Base-by-base conservation (phyloP, 495 filamentous ascomycete species). In the Penicillium egyptiacum region DNA sequence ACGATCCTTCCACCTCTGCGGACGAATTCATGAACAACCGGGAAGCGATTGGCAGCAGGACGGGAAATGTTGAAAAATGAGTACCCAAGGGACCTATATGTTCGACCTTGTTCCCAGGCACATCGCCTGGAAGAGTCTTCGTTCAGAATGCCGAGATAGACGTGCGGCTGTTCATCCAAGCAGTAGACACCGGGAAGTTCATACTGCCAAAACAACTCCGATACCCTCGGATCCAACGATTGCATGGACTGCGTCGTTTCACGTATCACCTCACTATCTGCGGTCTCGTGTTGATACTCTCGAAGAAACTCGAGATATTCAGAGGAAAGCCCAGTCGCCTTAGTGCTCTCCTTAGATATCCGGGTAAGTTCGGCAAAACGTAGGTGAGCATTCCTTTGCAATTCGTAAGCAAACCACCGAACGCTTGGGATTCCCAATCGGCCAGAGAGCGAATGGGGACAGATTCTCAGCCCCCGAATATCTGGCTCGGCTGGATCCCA, bases 41-140 rank as follows among this genome's bases (percentile, higher is more conserved):
- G 30, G 9, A 54, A 60, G 33, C 55, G 63, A 25, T 65, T 47
- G 20, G 48, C 10, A 6, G 46, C 19, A 8, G 71, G 56, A 22
- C 67, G 55, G 5, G 74, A 69, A 4, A 68, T 30, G 58, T 83
- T 81, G 46, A 87, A 61, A 30, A 83, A 46, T 0, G 79, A 78
- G 59, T 90, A 92, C 1, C 79, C 86, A 23, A 90, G 61, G 20
- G 70, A 65, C 17, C 88, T 75, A 30, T 83, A 67, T 0, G 47
- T 22, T 14, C 75, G 78, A 50, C 85, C 86, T 12, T 76, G 58
- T 51, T 76, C 76, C 89, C 89, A 92, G 4, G 85, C 83, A 58
- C 83, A 88, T 37, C 77, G 76, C 37, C 83, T 76, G 6, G 72
- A 50, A 35, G 80, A 81, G 56, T 79, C 84, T 55, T 90, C 87